Evolutionary conservation across 2,329 filamentous ascomycete species (phyloP).

Genomic region (Sporothrix protearum): DNA sequence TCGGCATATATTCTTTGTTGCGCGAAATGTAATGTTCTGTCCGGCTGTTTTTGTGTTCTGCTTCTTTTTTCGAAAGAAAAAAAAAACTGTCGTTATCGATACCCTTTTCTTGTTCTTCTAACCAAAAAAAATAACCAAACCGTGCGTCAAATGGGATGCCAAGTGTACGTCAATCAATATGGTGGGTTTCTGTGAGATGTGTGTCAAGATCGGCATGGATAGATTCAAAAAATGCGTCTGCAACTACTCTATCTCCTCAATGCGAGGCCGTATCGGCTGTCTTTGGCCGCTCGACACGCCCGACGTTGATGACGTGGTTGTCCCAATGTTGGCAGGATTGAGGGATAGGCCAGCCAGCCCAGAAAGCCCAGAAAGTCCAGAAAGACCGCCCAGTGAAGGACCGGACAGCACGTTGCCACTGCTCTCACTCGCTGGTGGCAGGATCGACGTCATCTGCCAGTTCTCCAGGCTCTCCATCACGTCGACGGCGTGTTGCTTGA

Average conservation of each 20-base stretch:
- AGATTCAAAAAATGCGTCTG: background rate
- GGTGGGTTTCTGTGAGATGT: background rate
- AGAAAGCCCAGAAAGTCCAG: slow-evolving; percentile 41
- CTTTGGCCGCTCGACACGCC: background rate
- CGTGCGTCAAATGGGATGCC: background rate
- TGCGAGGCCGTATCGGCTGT: slow-evolving; percentile 20
- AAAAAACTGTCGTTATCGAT: slow-evolving; percentile 17
- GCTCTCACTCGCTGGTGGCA: slow-evolving; percentile 26
- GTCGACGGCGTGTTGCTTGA: slow-evolving; percentile 62
- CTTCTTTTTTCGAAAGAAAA: background rate
- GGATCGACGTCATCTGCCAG: slow-evolving; percentile 47
- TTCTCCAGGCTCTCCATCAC: slow-evolving; percentile 64
- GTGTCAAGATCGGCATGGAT: background rate
- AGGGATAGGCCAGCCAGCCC: slow-evolving; percentile 43
- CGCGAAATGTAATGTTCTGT: slow-evolving; percentile 9
- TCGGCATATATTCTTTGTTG: background rate
- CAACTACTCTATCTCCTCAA: slow-evolving; percentile 28
- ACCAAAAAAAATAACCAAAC: slow-evolving; percentile 4
- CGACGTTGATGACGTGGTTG: background rate
- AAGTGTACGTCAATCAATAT: background rate
- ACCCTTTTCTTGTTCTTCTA: background rate
- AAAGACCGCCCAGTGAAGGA: slow-evolving; percentile 24
- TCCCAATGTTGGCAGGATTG: slow-evolving; percentile 6
- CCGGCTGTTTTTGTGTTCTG: background rate
- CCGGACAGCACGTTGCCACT: background rate